Evolutionary conservation across 768 basidiomycete genomes (phyloP), one percentile per base, ranked within the genome.

Genomic region (Lactifluus hygrophoroides): DNA sequence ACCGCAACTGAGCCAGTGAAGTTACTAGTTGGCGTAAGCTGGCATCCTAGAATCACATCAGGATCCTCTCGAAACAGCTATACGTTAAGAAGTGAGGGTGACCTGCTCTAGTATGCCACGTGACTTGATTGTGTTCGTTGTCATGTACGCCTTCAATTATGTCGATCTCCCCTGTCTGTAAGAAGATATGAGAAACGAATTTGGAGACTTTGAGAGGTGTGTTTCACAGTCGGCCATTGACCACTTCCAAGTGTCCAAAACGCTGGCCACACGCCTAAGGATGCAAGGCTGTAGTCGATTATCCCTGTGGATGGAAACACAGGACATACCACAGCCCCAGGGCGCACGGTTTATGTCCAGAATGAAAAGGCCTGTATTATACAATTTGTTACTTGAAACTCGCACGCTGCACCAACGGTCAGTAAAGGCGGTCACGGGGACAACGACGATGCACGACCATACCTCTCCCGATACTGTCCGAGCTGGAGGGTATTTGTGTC

Each of bases 101-200:
- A 82, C 85, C 85, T 57, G 82, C 77, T 51, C 74, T 77, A 25
- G 86, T 88, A 68, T 90, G 88, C 81, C 83, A 90, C 30, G 88
- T 85, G 17, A 91, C 85, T 71, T 91, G 89, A 64, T 91, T 90
- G 65, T 90, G 87, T 66, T 84, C 75, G 60, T 89, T 88, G 67
- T 88, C 87, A 62, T 91, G 89, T 5, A 91, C 89, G 14, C 89
- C 89, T 70, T 90, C 88, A 30, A 90, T 82, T 28, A 90, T 85
- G 69, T 90, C 88, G 58, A 91, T 87, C 72, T 90, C 89, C 14
- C 88, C 89, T 11, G 72, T 75, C 88, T 90, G 61, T 55, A 50
- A 65, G 47, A 35, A 57, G 56, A 64, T 49, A 53, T 60, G n/a
- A 60, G 48, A 23, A 52, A 37, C 54, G 48, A 48, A 54, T 30